Evolutionary conservation across 2,329 filamentous ascomycete species (phyloP), one percentile per base, ranked within the genome.

Genomic region (Cercospora zeina): DNA sequence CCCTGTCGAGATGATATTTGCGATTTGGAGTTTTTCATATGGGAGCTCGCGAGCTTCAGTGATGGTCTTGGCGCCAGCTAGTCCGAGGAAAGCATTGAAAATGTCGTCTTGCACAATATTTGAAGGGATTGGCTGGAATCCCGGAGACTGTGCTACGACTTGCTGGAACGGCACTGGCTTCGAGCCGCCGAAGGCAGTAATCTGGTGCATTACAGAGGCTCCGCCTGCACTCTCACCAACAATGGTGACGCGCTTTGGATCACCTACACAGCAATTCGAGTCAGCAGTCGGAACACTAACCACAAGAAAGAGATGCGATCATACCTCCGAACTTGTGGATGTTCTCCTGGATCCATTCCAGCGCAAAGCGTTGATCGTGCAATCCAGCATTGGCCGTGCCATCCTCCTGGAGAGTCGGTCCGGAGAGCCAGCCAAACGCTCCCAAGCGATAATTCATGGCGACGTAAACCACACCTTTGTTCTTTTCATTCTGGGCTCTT

Each of bases 191-290:
- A 71, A 71, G 19, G 72, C 75, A 31, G 82, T 85, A 62, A 85
- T 80, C 59, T 85, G 82, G 65, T 85, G 82, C 73, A 83, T 77
- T 60, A 86, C 79, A 2, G 78, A 81, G 0, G 81, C 81, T 4
- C 75, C 82, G 24, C 83, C 83, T 7, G 83, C 82, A n/a, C 78
- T 81, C 63, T 81, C 72, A 7, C 82, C 82, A 14, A 83, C 75
- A 10, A 84, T 75, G 5, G 71, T 73, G 3, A 70, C 65, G 4
- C 61, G 66, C 14, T 68, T 65, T 6, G 70, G 69, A 68, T 86
- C 80, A 14, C 84, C 84, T 8, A 83, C 83, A 9, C 11, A 8
- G 7, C 47, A 10, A 13, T 10, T 19, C 1, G 8, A n/a, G 51
- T 54, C 31, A 54, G 51, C 51, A 16, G 10, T 27, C 13, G 7